Evolutionary conservation across 148 eudicot species (phyloP).

Genomic region (Rhododendron mucronatum): DNA sequence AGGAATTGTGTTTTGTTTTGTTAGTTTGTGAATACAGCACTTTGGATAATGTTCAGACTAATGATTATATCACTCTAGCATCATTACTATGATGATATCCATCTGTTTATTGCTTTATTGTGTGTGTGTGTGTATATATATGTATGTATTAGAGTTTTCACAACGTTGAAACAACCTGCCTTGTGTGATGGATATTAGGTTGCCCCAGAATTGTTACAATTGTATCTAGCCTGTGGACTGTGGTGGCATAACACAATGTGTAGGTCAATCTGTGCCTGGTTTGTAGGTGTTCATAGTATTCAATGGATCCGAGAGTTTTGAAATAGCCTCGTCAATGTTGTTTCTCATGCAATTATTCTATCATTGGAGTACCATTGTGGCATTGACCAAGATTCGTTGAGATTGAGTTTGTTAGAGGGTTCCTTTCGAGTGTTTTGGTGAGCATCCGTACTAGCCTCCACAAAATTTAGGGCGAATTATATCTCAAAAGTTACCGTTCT

Average conservation of each 20-base stretch:
- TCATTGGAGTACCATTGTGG: not conserved
- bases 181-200: not conserved
- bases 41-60: not conserved
- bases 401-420: not conserved
- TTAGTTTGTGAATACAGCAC: not conserved
- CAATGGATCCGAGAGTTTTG: not conserved
- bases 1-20: not conserved
- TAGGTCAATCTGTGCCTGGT: not conserved
- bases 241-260: not conserved
- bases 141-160: not conserved
- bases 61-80: not conserved
- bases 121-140: no score
- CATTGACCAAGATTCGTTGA: not conserved
- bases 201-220: not conserved
- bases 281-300: not conserved
- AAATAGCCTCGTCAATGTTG: not conserved
- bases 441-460: no score
- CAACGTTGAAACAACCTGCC: not conserved
- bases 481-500: no score
- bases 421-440: not conserved
- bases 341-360: not conserved
- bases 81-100: not conserved
- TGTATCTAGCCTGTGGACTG: not conserved
- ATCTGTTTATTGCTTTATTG: not conserved
- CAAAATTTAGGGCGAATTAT: no score